Evolutionary conservation across 257 asterid genomes (phyloP).

Genomic region (Capsicum pubescens): DNA sequence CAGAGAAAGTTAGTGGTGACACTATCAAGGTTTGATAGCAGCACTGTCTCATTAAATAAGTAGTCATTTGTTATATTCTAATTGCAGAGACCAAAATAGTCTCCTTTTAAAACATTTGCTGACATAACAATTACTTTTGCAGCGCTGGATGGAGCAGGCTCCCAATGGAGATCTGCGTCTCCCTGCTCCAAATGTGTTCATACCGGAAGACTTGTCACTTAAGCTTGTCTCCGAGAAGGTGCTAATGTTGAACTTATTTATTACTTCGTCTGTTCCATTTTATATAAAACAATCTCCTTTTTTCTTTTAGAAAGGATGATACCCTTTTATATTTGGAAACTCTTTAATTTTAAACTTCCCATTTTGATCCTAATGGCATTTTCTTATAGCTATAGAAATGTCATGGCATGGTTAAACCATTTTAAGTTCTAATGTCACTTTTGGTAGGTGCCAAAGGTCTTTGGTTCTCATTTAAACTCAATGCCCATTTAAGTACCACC

Average conservation of each 20-base stretch:
- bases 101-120: background rate
- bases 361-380: slow-evolving; percentile 12
- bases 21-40: slow-evolving; percentile 71
- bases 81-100: slow-evolving; percentile 16
- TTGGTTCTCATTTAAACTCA: background rate
- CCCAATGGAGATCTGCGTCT: slow-evolving; percentile 72
- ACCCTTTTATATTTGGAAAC: background rate
- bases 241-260: slow-evolving; percentile 34
- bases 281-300: background rate
- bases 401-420: background rate
- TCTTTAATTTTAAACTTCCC: background rate
- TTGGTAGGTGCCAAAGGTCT: background rate
- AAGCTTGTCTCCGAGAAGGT: slow-evolving; percentile 68
- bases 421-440: slow-evolving; percentile 3
- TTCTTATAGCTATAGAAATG: slow-evolving; percentile 22
- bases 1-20: slow-evolving; percentile 64
- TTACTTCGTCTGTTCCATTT: slow-evolving; percentile 21
- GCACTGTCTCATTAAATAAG: slow-evolving; percentile 1
- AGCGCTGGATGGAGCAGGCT: slow-evolving; percentile 81
- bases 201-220: slow-evolving; percentile 91
- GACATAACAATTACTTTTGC: slow-evolving; percentile 36
- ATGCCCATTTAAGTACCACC: background rate
- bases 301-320: background rate
- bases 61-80: slow-evolving; percentile 26
- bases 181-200: slow-evolving; percentile 78